Conservation (phyloP, 192 early-diverging fungal genomes). For the Coemansia sp. region DNA sequence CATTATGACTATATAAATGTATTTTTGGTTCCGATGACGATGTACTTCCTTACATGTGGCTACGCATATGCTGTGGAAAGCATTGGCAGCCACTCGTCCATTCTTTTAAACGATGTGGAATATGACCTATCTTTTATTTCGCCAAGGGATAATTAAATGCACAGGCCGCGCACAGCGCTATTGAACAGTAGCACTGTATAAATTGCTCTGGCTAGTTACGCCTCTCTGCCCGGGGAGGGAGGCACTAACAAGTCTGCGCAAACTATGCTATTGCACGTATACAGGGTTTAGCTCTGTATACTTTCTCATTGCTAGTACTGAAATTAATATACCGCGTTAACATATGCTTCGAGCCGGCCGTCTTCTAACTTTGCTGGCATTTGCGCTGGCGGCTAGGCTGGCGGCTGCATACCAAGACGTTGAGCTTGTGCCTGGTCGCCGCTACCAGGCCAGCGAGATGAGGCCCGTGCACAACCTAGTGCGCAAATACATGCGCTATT, state of each 20-base stretch:
- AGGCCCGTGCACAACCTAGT: constrained; percentile 25
- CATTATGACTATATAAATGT: background rate
- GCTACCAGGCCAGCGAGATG: constrained; percentile 32
- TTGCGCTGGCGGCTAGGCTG: background rate
- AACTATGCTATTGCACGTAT: background rate
- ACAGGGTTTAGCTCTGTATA: background rate
- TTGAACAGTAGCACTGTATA: background rate
- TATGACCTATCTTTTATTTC: background rate
- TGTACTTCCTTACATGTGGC: background rate
- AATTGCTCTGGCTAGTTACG: background rate
- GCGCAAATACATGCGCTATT: constrained; percentile 54
- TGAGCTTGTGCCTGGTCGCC: constrained; percentile 24
- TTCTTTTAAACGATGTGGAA: too few species aligned
- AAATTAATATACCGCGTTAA: background rate
- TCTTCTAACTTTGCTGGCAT: background rate
- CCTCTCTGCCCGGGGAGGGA: background rate
- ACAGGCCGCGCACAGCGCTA: background rate
- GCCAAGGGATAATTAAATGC: background rate
- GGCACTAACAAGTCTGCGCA: background rate
- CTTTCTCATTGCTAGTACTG: background rate
- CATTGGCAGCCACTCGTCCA: too few species aligned
- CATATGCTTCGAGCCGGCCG: background rate
- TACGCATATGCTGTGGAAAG: too few species aligned
- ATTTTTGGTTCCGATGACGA: background rate
- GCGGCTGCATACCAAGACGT: constrained; percentile 25